phyloP scores from a whole-genome alignment of 2,329 filamentous ascomycete genomes.

The Cercospora sp. region DNA sequence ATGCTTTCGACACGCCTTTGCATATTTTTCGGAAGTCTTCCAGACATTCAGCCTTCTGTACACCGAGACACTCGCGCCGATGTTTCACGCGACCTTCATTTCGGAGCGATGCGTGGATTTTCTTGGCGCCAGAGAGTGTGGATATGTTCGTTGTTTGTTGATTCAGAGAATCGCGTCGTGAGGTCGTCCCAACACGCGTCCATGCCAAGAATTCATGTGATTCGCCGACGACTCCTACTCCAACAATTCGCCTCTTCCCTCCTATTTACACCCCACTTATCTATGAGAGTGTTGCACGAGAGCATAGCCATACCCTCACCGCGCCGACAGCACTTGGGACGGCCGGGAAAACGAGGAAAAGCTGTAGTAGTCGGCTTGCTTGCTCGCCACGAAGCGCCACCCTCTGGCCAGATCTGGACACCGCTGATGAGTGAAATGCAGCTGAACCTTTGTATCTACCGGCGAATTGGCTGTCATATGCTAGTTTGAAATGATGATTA shows the following conservation, averaged over 20 bases:
- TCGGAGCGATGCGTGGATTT: not conserved
- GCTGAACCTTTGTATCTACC: not conserved
- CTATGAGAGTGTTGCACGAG: no score
- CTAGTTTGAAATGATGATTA: not conserved
- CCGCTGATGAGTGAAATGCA: not conserved
- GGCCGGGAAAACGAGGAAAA: not conserved
- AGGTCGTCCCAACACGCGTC: not conserved
- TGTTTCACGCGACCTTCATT: not conserved
- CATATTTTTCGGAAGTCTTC: no score
- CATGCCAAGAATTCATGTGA: not conserved
- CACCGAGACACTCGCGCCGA: not conserved
- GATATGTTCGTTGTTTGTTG: not conserved
- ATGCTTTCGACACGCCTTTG: not conserved
- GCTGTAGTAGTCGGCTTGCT: not conserved
- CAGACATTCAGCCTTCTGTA: not conserved
- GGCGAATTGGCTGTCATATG: not conserved
- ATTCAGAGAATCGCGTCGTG: not conserved
- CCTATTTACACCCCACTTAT: not conserved
- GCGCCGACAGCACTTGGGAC: no score
- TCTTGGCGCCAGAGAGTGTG: not conserved
- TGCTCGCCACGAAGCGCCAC: not conserved
- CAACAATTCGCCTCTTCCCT: not conserved
- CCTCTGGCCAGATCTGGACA: not conserved
- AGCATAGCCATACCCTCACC: no score
- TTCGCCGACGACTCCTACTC: not conserved